Evolutionary conservation across 179 eudicot species (phyloP).

Genomic region (Actinidia chinensis): DNA sequence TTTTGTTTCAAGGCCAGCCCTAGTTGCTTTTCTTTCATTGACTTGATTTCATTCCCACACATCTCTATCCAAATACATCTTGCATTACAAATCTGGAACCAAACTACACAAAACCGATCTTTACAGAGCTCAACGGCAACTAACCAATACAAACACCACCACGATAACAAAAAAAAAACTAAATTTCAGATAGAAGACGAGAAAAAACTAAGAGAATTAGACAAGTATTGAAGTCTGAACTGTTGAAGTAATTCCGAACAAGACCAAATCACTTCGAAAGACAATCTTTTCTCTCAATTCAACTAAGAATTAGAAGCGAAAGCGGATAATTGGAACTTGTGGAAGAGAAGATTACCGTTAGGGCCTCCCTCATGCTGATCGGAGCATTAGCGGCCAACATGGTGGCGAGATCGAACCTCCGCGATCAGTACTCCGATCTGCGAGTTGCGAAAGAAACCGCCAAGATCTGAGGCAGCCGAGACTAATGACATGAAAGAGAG

Average conservation of each 20-base stretch:
- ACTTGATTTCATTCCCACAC: neutral
- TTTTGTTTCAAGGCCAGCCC: neutral
- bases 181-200: neutral
- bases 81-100: constrained; percentile 27
- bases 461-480: neutral
- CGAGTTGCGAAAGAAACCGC: neutral
- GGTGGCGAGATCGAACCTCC: constrained; percentile 39
- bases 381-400: constrained; percentile 99
- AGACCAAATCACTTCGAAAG: neutral
- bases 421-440: constrained; percentile 28
- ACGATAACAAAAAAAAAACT: neutral
- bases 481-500: no score
- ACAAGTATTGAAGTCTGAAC: neutral
- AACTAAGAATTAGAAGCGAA: neutral
- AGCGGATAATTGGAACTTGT: neutral
- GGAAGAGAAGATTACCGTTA: constrained; percentile 56
- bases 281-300: neutral
- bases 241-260: neutral
- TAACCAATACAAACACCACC: neutral
- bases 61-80: neutral
- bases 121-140: neutral
- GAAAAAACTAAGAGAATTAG: neutral
- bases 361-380: constrained; percentile 84
- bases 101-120: constrained; percentile 2
- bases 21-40: neutral